Base-by-base conservation (phyloP, 2,329 filamentous ascomycete genomes). In the Ophiosphaerella narmari region DNA sequence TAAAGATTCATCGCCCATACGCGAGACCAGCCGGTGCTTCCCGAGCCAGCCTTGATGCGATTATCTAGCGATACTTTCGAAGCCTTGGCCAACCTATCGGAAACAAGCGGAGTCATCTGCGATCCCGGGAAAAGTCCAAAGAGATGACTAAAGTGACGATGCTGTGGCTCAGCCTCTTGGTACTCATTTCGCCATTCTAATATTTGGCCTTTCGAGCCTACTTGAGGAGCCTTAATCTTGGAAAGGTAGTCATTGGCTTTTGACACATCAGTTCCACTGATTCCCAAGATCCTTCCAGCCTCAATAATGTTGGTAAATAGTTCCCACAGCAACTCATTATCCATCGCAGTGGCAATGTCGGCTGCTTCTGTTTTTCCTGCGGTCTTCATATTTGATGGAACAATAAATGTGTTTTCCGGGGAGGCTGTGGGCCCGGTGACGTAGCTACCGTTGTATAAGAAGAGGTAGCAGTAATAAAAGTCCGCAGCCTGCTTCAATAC, bases 11-110 rank as follows among this genome's bases (percentile, higher is more conserved):
- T 66, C 0, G 78, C 62, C 79, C 79, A 82, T 5, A 78, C 78
- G 13, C 77, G 71, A 4, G 77, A 79, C 80, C 80, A 82, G 0
- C 80, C 80, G 0, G 79, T 82, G 43, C 79, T 75, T 0, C 78
- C 80, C 4, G 58, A 60, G 4, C 54, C 55, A 11, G 59, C 53
- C 2, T 47, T 43, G 5, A 64, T 41, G 2, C 64, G 55, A 24
- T 77, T n/a, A 65, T 57, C 7, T 70, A 72, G n/a, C 66, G 66
- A 52, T 51, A 52, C 40, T 45, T 60, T 24, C 7, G 69, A 71
- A 1, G 72, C 72, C 5, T 57, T 52, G 11, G 70, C 63, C 2
- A 74, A 62, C 7, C 58, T 66, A 9, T 65, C 68, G 1, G 71
- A 71, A 4, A 68, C 65, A 1, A 58, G 55, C 3, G 66, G 69